phyloP scores from a whole-genome alignment of 495 filamentous ascomycete species.

The Daldinia grandis region DNA sequence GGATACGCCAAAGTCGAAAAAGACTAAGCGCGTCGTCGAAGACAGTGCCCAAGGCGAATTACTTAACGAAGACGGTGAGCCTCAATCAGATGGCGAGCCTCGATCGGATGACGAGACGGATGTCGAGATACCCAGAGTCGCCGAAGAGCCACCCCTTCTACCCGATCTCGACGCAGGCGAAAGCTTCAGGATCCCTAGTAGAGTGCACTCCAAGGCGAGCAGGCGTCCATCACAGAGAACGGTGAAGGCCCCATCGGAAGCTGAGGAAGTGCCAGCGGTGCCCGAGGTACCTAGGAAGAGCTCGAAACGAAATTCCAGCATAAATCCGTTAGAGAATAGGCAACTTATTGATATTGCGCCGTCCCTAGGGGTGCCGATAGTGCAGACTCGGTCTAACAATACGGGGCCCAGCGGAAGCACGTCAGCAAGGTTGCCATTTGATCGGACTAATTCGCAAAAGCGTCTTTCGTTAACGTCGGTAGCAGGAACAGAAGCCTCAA shows the following conservation, averaged over 20 bases:
- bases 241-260: slow-evolving; percentile 28
- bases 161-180: slow-evolving; percentile 69
- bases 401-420: slow-evolving; percentile 37
- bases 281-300: slow-evolving; percentile 67
- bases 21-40: slow-evolving; percentile 32
- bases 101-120: slow-evolving; percentile 48
- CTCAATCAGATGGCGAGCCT: slow-evolving; percentile 53
- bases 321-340: slow-evolving; percentile 33
- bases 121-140: slow-evolving; percentile 55
- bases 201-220: slow-evolving; percentile 67
- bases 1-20: slow-evolving; percentile 44
- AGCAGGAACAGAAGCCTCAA: slow-evolving; percentile 57
- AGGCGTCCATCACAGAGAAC: slow-evolving; percentile 42
- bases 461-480: slow-evolving; percentile 58
- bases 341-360: slow-evolving; percentile 24
- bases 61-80: slow-evolving; percentile 55
- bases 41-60: slow-evolving; percentile 51
- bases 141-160: slow-evolving; percentile 64
- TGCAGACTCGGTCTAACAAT: slow-evolving; percentile 24
- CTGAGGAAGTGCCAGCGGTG: slow-evolving; percentile 43
- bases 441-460: slow-evolving; percentile 62
- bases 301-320: slow-evolving; percentile 62
- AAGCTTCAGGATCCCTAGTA: slow-evolving; percentile 70
- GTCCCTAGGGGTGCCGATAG: slow-evolving; percentile 22
- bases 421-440: slow-evolving; percentile 67